These are phyloP conservation scores for Sporormia fimetaria DNA, from an alignment of 495 filamentous ascomycete genomes.

Conservation along the genomic window DNA sequence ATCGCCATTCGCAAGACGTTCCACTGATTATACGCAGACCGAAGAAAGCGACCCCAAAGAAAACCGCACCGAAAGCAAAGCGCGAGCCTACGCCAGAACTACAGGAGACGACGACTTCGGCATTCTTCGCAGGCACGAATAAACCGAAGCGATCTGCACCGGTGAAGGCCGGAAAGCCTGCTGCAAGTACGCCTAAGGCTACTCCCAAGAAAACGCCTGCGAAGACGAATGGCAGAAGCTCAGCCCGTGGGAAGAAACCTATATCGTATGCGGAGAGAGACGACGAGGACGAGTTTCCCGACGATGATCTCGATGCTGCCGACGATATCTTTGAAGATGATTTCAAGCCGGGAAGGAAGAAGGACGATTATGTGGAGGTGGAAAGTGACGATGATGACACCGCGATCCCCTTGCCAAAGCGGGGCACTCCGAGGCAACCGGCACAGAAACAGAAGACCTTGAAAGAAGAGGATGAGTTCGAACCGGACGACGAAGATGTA, in stretches of 20 bases:
- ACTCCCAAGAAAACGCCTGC: slow-evolving; percentile 24
- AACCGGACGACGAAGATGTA: slow-evolving; percentile 27
- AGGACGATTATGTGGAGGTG: slow-evolving; percentile 31
- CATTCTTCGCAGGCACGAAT: slow-evolving; percentile 33
- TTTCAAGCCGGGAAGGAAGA: slow-evolving; percentile 27
- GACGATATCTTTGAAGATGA: slow-evolving; percentile 28
- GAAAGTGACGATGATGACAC: slow-evolving; percentile 25
- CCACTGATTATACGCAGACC: slow-evolving; percentile 15
- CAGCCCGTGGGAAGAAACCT: slow-evolving; percentile 17
- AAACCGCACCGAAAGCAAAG: slow-evolving; percentile 27
- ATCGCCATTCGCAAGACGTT: background rate
- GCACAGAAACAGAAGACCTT: slow-evolving; percentile 24
- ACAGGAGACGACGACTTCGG: slow-evolving; percentile 30
- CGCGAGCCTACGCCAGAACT: slow-evolving; percentile 22
- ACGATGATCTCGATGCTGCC: slow-evolving; percentile 30
- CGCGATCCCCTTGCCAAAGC: slow-evolving; percentile 20
- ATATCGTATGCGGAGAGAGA: slow-evolving; percentile 27
- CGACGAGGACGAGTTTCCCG: slow-evolving; percentile 32
- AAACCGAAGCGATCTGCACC: slow-evolving; percentile 33
- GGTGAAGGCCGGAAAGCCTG: slow-evolving; percentile 23
- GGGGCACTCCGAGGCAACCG: slow-evolving; percentile 20
- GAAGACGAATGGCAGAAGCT: slow-evolving; percentile 23
- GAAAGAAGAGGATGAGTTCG: slow-evolving; percentile 28
- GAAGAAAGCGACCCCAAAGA: slow-evolving; percentile 27
- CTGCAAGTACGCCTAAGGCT: slow-evolving; percentile 17